Conservation (phyloP, 306 rosid genomes). For the Elaeagnus macrophylla region DNA sequence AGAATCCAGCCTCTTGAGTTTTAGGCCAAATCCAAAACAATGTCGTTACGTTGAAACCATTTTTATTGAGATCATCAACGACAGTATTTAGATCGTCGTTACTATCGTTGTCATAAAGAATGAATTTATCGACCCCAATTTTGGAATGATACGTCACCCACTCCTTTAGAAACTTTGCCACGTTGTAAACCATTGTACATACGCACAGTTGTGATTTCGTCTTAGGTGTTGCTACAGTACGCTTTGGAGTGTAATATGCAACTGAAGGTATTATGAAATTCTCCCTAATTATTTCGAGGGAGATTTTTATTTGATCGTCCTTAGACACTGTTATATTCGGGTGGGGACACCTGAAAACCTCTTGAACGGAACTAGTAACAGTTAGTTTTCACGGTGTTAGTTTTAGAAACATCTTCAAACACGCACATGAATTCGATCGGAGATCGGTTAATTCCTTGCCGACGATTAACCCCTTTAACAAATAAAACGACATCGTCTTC, state of each 20-base stretch:
- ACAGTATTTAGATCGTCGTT: conserved; percentile 31
- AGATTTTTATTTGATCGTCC: conserved; percentile 22
- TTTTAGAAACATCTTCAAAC: conserved; percentile 17
- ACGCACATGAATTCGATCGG: conserved; percentile 45
- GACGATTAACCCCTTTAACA: conserved; percentile 54
- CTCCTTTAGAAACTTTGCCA: conserved; percentile 47
- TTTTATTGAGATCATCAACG: conserved; percentile 25
- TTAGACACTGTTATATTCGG: conserved; percentile 27
- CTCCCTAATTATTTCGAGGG: conserved; percentile 36
- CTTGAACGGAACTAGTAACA: conserved; percentile 57
- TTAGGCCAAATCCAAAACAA: conserved; percentile 74
- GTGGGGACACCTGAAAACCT: conserved; percentile 62
- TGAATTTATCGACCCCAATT: conserved; percentile 45
- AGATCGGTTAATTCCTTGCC: conserved; percentile 31
- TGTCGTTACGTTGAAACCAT: conserved; percentile 41
- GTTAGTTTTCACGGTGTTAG: conserved; percentile 28
- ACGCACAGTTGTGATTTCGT: conserved; percentile 48
- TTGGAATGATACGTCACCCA: conserved; percentile 65
- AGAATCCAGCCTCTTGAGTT: conserved; percentile 72
- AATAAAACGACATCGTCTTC: conserved; percentile 55
- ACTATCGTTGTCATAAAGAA: conserved; percentile 61
- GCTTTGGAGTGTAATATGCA: conserved; percentile 33
- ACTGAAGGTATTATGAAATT: conserved; percentile 45
- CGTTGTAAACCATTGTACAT: conserved; percentile 72
- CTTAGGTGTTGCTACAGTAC: not conserved